phyloP scores from a whole-genome alignment of 768 basidiomycete species.

The Podaxis pistillaris region DNA sequence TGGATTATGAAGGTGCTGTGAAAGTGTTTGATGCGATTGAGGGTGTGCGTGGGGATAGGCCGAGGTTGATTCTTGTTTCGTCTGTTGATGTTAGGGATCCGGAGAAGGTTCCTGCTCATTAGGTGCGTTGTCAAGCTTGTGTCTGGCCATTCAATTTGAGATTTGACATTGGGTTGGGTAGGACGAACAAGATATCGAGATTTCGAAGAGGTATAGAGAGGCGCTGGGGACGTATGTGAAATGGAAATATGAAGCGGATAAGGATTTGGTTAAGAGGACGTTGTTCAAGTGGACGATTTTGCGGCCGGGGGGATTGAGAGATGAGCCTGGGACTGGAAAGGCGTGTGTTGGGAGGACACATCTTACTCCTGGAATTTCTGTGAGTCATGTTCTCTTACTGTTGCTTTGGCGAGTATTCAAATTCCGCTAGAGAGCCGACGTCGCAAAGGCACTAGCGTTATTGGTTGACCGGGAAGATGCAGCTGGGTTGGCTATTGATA shows the following conservation, averaged over 20 bases:
- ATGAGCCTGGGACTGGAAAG: constrained; percentile 47
- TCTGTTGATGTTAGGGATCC: constrained; percentile 54
- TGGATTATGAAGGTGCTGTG: constrained; percentile 60
- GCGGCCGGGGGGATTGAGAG: constrained; percentile 51
- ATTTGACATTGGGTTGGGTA: constrained; percentile 15
- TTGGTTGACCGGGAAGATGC: constrained; percentile 51
- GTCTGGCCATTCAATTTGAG: not conserved
- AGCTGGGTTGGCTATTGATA: constrained; percentile 55
- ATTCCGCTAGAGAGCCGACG: constrained; percentile 49
- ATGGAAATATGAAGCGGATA: constrained; percentile 48
- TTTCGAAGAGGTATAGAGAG: constrained; percentile 37
- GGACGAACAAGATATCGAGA: constrained; percentile 43
- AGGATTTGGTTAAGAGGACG: constrained; percentile 42
- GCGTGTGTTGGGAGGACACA: constrained; percentile 52
- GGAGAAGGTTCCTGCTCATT: constrained; percentile 45
- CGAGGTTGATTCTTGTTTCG: constrained; percentile 56
- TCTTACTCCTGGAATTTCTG: constrained; percentile 42
- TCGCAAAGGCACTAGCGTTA: constrained; percentile 44
- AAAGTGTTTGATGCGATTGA: constrained; percentile 72
- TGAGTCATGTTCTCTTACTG: constrained; percentile 24
- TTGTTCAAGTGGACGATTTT: constrained; percentile 65
- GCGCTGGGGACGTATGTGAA: constrained; percentile 42
- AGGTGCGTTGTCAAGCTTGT: constrained; percentile 38
- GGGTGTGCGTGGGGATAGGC: constrained; percentile 37
- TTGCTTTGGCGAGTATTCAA: not conserved